Conservation (phyloP, 495 filamentous ascomycete genomes). For the Xylaria castorea region DNA sequence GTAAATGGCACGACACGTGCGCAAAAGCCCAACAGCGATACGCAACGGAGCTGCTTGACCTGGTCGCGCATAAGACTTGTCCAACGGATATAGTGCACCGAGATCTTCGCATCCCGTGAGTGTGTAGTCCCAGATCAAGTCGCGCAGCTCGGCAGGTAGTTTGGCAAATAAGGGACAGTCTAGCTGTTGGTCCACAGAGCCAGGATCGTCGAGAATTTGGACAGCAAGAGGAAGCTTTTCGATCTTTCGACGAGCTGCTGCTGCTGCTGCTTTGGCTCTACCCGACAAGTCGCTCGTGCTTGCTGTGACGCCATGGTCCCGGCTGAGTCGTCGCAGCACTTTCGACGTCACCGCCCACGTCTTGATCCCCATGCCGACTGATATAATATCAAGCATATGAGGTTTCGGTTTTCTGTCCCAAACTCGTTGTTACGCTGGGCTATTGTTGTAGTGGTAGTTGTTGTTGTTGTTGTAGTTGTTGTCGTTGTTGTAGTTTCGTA, state of each 20-base stretch:
- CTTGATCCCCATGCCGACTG: slow-evolving; percentile 22
- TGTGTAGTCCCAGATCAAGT: slow-evolving; percentile 37
- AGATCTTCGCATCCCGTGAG: slow-evolving; percentile 39
- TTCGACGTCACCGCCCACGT: slow-evolving; percentile 27
- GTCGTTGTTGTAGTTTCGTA: not conserved
- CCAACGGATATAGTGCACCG: slow-evolving; percentile 26
- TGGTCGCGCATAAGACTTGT: slow-evolving; percentile 28
- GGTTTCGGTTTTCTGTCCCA: not conserved
- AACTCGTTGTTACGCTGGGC: not conserved
- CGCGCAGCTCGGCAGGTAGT: slow-evolving; percentile 38
- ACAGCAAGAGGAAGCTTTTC: slow-evolving; percentile 35
- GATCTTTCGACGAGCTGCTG: slow-evolving; percentile 3
- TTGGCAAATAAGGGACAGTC: slow-evolving; percentile 32
- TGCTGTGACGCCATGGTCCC: not conserved
- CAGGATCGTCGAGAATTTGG: slow-evolving; percentile 30
- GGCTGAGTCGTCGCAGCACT: slow-evolving; percentile 17
- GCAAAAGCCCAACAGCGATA: slow-evolving; percentile 31
- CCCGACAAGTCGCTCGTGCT: slow-evolving; percentile 23
- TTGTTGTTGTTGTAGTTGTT: no score
- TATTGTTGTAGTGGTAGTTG: no score
- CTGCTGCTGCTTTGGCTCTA: slow-evolving; percentile 11
- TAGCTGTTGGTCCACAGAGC: slow-evolving; percentile 29
- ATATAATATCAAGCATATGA: slow-evolving; percentile 23
- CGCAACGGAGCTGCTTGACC: slow-evolving; percentile 35
- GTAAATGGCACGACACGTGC: slow-evolving; percentile 39